Conservation (phyloP, 768 basidiomycete species). For the Megacollybia marginata region DNA sequence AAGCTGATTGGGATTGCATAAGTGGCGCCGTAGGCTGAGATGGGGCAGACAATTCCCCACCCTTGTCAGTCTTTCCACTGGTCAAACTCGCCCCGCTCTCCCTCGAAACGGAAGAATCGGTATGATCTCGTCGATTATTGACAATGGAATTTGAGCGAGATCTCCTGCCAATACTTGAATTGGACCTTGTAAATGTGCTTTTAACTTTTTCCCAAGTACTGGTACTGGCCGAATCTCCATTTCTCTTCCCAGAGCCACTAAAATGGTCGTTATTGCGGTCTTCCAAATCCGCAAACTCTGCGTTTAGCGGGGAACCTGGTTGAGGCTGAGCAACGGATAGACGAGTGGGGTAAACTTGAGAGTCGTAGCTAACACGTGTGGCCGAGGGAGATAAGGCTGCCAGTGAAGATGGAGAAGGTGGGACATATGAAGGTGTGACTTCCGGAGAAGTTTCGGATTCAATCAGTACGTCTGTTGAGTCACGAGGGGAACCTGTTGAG, state of each 20-base stretch:
- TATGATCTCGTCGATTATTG: conserved; percentile 57
- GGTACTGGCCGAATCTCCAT: conserved; percentile 43
- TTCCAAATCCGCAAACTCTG: conserved; percentile 46
- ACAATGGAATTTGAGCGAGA: conserved; percentile 75
- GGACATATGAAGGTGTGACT: conserved; percentile 31
- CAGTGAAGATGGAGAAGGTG: conserved; percentile 43
- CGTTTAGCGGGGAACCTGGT: conserved; percentile 45
- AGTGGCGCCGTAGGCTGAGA: conserved; percentile 23
- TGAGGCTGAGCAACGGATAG: conserved; percentile 53
- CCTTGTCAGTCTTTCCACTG: conserved; percentile 53
- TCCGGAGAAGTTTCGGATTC: conserved; percentile 59
- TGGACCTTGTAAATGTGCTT: conserved; percentile 55
- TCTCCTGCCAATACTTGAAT: conserved; percentile 62
- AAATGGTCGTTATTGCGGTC: conserved; percentile 31
- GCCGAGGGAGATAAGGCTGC: conserved; percentile 35
- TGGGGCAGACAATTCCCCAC: conserved; percentile 23
- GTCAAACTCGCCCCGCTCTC: conserved; percentile 71
- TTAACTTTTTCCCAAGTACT: conserved; percentile 72
- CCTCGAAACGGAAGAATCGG: conserved; percentile 65
- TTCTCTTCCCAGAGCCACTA: conserved; percentile 40
- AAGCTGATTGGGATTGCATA: conserved; percentile 59
- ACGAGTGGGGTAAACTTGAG: conserved; percentile 50
- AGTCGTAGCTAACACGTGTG: conserved; percentile 35
- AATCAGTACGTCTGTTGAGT: conserved; percentile 50
- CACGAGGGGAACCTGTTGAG: conserved; percentile 38